Evolutionary conservation across 306 rosid species (phyloP).

Genomic region (Trifolium dubium): DNA sequence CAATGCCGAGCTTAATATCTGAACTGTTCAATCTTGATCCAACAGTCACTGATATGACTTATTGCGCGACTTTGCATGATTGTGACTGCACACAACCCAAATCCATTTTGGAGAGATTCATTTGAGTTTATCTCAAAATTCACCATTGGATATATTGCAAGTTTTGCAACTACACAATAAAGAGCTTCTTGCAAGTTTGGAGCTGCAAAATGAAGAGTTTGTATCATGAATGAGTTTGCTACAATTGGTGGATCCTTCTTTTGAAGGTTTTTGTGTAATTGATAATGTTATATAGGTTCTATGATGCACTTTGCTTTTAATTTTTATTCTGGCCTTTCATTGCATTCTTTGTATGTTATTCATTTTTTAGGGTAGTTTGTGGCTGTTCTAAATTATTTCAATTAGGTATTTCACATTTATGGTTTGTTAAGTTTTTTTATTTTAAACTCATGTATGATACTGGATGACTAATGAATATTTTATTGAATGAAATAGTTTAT

Average conservation of each 20-base stretch:
- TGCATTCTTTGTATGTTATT: constrained; percentile 35
- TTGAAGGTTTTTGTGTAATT: constrained; percentile 18
- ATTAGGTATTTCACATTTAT: background rate
- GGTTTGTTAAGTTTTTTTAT: background rate
- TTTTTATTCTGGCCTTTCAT: background rate
- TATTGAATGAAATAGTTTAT: background rate
- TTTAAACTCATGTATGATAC: constrained; percentile 5
- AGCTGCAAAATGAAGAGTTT: constrained; percentile 30
- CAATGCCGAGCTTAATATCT: background rate
- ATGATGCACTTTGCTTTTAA: constrained; percentile 28
- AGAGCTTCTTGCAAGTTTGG: constrained; percentile 23
- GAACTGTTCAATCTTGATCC: background rate
- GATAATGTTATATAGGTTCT: constrained; percentile 42
- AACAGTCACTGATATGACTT: background rate
- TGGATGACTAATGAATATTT: background rate
- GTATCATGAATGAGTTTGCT: constrained; percentile 20
- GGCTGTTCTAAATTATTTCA: constrained; percentile 3
- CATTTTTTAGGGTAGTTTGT: constrained; percentile 29
- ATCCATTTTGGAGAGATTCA: constrained; percentile 26
- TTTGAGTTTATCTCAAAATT: constrained; percentile 6
- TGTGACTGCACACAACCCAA: background rate
- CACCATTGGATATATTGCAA: constrained; percentile 27
- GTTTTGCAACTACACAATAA: background rate
- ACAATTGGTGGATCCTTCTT: background rate
- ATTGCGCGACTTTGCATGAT: background rate